A percentile compares a stretch with the other conserved stretches of the same genome.
Evolutionary conservation across 2,329 filamentous ascomycete genomes (phyloP).

Genomic region (Lachnum nothofagi): DNA sequence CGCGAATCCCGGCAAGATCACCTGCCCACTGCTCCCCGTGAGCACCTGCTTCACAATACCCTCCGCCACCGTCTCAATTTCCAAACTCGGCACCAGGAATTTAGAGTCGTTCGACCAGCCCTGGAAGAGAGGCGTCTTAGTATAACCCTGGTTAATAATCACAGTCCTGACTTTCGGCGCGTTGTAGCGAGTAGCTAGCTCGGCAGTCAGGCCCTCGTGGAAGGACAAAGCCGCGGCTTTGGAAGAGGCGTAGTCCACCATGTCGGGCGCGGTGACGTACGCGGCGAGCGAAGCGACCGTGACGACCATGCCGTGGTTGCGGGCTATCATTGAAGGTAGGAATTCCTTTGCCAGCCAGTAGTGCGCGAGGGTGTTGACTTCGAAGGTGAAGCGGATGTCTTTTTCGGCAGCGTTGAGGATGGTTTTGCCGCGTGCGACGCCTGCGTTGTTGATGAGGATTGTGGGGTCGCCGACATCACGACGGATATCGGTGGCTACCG

Average conservation of each 20-base stretch:
- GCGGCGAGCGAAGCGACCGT: slow-evolving; percentile 62
- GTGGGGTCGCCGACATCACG: slow-evolving; percentile 58
- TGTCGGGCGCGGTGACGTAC: slow-evolving; percentile 54
- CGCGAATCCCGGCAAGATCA: slow-evolving; percentile 48
- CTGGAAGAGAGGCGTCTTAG: slow-evolving; percentile 54
- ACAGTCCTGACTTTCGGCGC: slow-evolving; percentile 62
- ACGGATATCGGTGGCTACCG: slow-evolving; percentile 49
- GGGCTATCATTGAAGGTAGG: slow-evolving; percentile 57
- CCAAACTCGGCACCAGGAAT: slow-evolving; percentile 50
- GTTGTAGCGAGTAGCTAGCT: slow-evolving; percentile 55
- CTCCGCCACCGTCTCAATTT: slow-evolving; percentile 60
- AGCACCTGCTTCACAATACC: slow-evolving; percentile 57
- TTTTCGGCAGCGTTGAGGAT: slow-evolving; percentile 54
- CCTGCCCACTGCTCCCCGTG: slow-evolving; percentile 50
- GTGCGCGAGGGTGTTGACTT: slow-evolving; percentile 64
- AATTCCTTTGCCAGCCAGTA: slow-evolving; percentile 64
- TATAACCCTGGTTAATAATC: slow-evolving; percentile 60
- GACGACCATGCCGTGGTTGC: slow-evolving; percentile 68
- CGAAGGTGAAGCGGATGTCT: slow-evolving; percentile 62
- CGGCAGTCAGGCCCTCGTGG: slow-evolving; percentile 59
- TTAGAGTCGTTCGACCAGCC: slow-evolving; percentile 48
- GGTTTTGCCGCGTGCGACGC: slow-evolving; percentile 55
- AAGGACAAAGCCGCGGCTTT: slow-evolving; percentile 64
- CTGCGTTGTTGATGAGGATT: slow-evolving; percentile 68
- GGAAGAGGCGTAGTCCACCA: slow-evolving; percentile 63